A percentile compares a stretch with the other conserved stretches of the same genome.
Evolutionary conservation across 2,329 filamentous ascomycete species (phyloP).

Genomic region (Colletotrichum sp.): DNA sequence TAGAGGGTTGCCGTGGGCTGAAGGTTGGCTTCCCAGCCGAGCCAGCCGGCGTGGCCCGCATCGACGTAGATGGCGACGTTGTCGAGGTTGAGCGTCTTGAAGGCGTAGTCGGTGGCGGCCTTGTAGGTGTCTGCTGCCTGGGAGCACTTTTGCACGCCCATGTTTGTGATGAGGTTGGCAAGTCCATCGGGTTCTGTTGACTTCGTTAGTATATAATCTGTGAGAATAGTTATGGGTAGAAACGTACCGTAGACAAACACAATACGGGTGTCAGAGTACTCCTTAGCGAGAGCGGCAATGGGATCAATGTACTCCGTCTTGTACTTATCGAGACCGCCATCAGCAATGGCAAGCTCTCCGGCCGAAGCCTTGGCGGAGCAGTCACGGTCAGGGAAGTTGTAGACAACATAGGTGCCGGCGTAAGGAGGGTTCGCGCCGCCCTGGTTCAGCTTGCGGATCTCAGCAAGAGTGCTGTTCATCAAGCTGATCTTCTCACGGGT

Average conservation of each 20-base stretch:
- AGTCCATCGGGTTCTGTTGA: constrained; percentile 33
- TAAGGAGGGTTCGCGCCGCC: constrained; percentile 25
- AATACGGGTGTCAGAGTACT: constrained; percentile 12
- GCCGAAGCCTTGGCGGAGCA: constrained; percentile 40
- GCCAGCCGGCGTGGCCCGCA: constrained; percentile 42
- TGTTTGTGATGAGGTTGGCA: constrained; percentile 41
- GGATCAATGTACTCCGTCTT: constrained; percentile 37
- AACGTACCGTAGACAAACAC: constrained; percentile 24
- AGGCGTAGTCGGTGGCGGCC: constrained; percentile 35
- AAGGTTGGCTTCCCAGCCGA: constrained; percentile 37
- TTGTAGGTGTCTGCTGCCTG: constrained; percentile 32
- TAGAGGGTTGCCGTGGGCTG: constrained; percentile 30
- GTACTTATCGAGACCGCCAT: constrained; percentile 34
- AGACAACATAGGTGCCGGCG: constrained; percentile 36
- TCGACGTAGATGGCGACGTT: constrained; percentile 43
- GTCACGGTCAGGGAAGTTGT: constrained; percentile 43
- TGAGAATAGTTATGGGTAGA: not conserved
- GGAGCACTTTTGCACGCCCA: constrained; percentile 32
- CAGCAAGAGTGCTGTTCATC: constrained; percentile 31
- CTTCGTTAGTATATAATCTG: too few species aligned
- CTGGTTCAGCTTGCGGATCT: constrained; percentile 26
- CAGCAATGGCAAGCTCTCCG: constrained; percentile 35
- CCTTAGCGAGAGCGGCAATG: constrained; percentile 20
- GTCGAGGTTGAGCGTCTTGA: constrained; percentile 36
- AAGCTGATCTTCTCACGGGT: constrained; percentile 34